These are phyloP conservation scores for Durio zibethinus DNA, from an alignment of 345 rosid species.

Conservation along the genomic window DNA sequence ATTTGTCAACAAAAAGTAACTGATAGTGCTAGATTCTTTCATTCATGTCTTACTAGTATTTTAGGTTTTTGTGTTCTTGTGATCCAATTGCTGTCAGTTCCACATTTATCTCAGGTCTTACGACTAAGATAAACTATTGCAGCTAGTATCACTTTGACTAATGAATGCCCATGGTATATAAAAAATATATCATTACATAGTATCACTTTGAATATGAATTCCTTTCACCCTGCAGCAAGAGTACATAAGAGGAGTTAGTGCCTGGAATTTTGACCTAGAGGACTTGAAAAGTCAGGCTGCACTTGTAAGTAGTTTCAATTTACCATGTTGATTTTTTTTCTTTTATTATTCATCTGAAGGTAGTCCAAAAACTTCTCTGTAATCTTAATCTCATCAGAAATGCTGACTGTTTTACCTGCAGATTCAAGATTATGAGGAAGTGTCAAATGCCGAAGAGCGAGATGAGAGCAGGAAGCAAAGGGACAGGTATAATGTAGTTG, in stretches of 20 bases:
- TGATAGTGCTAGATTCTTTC: neutral
- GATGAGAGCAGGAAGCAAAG: constrained; percentile 42
- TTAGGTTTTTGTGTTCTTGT: neutral
- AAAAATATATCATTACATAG: neutral
- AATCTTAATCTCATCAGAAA: constrained; percentile 11
- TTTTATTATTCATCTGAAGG: neutral
- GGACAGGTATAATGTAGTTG: constrained; percentile 37
- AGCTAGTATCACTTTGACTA: neutral
- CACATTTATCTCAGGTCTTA: neutral
- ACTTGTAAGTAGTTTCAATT: constrained; percentile 47
- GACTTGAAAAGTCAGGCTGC: constrained; percentile 96
- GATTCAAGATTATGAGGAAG: constrained; percentile 69
- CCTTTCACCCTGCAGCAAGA: constrained; percentile 72
- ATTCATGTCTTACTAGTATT: neutral
- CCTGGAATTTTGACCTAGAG: constrained; percentile 95
- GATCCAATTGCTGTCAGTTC: neutral
- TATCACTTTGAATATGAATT: neutral
- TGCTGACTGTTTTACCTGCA: constrained; percentile 36
- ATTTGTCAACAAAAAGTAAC: neutral
- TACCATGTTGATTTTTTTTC: neutral
- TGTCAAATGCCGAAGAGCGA: constrained; percentile 48
- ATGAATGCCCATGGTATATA: neutral
- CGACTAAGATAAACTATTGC: neutral
- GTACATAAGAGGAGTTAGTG: constrained; percentile 90
- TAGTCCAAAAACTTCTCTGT: neutral